Conservation (phyloP, 2,329 filamentous ascomycete genomes). For the Plenodomus tracheiphilus region DNA sequence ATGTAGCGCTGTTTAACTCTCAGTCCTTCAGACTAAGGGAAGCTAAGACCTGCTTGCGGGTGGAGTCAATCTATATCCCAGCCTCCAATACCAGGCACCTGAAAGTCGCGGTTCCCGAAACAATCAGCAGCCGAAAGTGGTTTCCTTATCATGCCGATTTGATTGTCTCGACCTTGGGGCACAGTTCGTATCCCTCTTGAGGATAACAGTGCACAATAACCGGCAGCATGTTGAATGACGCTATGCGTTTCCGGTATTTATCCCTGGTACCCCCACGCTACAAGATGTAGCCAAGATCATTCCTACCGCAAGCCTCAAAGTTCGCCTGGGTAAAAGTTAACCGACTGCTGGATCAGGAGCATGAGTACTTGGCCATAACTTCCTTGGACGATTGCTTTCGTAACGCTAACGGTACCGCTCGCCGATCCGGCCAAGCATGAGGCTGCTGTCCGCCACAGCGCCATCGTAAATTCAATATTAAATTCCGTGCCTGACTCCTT, state of each 20-base stretch:
- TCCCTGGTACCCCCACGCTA: not conserved
- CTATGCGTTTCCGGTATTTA: not conserved
- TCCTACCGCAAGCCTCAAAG: not conserved
- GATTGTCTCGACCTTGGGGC: not conserved
- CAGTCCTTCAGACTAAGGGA: slow-evolving; percentile 3
- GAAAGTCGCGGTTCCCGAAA: slow-evolving; percentile 1
- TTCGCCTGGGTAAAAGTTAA: not conserved
- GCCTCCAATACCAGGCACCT: slow-evolving; percentile 2
- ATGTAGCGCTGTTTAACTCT: slow-evolving; percentile 4
- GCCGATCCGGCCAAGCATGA: not conserved
- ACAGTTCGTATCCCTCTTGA: not conserved
- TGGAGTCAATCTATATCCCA: slow-evolving; percentile 1
- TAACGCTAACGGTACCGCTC: not conserved
- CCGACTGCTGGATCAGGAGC: not conserved
- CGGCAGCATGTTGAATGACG: not conserved
- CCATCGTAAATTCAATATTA: not conserved
- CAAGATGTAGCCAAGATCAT: not conserved
- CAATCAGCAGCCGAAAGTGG: not conserved
- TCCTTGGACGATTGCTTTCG: not conserved
- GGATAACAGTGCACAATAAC: not conserved
- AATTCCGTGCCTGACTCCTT: not conserved
- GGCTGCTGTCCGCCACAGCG: not conserved
- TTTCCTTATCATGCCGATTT: not conserved
- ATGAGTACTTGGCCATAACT: not conserved
- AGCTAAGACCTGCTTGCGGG: slow-evolving; percentile 1